Evolutionary conservation across 2,329 filamentous ascomycete species (phyloP), one percentile per base, ranked within the genome.

Genomic region (Claviceps pusilla): DNA sequence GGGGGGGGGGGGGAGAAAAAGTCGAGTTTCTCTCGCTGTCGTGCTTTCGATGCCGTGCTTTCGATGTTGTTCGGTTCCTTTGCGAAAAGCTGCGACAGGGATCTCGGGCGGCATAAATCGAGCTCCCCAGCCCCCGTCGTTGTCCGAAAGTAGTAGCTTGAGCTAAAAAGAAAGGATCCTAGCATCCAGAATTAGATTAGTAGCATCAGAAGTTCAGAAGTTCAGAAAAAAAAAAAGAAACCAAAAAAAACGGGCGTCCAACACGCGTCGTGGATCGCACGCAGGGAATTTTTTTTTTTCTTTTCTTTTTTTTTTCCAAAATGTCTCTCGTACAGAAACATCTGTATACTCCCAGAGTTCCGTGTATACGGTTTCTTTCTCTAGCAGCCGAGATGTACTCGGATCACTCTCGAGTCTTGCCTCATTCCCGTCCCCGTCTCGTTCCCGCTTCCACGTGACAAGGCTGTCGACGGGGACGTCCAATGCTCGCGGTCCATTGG

Each of bases 401-500:
- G 35, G 35, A 37, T 37, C 35, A 7, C 39, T 41, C 43, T 7
- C 16, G 24, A 31, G 45, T 9, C 45, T 29, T 9, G 11, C 19
- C 43, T 46, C 19, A 28, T 28, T 29, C 31, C 24, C 12, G n/a
- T 50, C 49, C 29, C n/a, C n/a, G 28, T n/a, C 28, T 43, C 16
- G 19, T 19, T 46, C 46, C 28, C 35, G 19, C 19, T 14, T 28
- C 35, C 55, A 56, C 55, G 55, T 56, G 55, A 56, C 46, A 43
- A 54, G 55, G 55, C 52, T 56, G 45, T 35, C 19, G 31, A 6
- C 10, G 9, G 11, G 11, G 7, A n/a, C 39, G 11, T 12, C 31
- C 47, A 55, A 55, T 56, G 54, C 50, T 39, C 41, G 5, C 12
- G 41, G 19, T 5, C 41, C 16, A 54, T 56, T 54, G 55, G 53